Base-by-base conservation (phyloP, 306 rosid genomes). In the Fragaria ananassa region DNA sequence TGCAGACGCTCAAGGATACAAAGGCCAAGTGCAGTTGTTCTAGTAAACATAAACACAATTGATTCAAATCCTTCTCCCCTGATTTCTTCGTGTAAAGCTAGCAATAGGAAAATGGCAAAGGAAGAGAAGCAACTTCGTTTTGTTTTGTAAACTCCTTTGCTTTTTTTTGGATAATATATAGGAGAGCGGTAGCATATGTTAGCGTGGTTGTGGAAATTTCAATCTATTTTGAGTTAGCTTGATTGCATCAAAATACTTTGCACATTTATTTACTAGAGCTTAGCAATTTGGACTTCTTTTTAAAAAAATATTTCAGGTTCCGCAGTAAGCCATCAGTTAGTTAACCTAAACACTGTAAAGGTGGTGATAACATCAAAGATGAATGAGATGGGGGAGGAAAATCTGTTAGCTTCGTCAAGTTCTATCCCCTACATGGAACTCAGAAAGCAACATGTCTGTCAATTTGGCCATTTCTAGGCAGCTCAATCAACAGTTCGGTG, bases 21-120 rank as follows among this genome's bases (percentile, higher is more conserved):
- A 93, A 77, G 79, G 89, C 90, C 8, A 91, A 78, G 80, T 93
- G 98, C 89, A 68, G 74, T 51, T 93, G 98, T 77, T 82, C 86
- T 27, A 89, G 89, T 29, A 75, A 64, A 82, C 78, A 84, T 69
- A 87, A 77, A 61, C 85, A 86, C 41, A 54, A 41, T 74, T 74
- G 61, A 41, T 50, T 76, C 76, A 60, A 75, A 74, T 49, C 47
- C 69, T 70, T 84, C 74, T 68, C 64, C 64, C 65, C 44, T 78
- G 74, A 78, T 72, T 75, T 82, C 44, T 39, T 42, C 76, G 68
- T 80, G 68, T 85, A 79, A 81, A 80, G 81, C 83, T 81, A 79
- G 83, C 46, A 41, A 42, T 71, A 72, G 77, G 76, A 81, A 71
- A 73, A 21, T 12, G 76, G 35, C 12, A 61, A 42, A n/a, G 39